These are phyloP conservation scores for Passalora sequoiae DNA, from an alignment of 2,329 filamentous ascomycete genomes.

Conservation along the genomic window DNA sequence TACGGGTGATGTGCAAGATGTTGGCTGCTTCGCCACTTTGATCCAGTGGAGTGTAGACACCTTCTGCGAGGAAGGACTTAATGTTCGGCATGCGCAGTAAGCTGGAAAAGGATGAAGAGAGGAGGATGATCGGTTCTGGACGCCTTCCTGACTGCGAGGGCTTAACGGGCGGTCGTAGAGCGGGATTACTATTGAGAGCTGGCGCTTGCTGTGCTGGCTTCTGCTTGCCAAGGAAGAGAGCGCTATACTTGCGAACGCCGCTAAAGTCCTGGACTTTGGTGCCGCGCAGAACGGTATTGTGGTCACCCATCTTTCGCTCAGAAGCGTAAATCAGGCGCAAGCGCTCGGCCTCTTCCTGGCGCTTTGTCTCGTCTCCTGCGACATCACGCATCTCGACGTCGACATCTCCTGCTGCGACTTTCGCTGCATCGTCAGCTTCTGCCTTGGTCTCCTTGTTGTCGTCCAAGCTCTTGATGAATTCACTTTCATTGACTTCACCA, in stretches of 20 bases:
- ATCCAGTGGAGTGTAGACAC: constrained; percentile 69
- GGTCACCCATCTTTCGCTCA: constrained; percentile 86
- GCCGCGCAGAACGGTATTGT: constrained; percentile 80
- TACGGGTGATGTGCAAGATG: constrained; percentile 79
- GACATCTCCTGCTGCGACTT: constrained; percentile 33
- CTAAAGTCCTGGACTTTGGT: constrained; percentile 91
- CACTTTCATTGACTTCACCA: constrained; percentile 81
- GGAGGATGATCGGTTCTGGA: constrained; percentile 83
- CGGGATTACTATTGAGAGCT: constrained; percentile 40
- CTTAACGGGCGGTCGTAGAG: constrained; percentile 32
- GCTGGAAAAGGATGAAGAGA: constrained; percentile 92
- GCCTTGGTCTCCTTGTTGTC: constrained; percentile 53
- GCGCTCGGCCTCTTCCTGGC: constrained; percentile 70
- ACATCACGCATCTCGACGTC: constrained; percentile 39
- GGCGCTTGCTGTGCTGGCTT: constrained; percentile 52
- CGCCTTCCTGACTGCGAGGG: constrained; percentile 41
- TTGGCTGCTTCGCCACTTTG: constrained; percentile 58
- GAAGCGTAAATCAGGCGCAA: constrained; percentile 84
- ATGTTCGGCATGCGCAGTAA: constrained; percentile 93
- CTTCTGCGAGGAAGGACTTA: constrained; percentile 84
- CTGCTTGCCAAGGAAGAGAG: constrained; percentile 29
- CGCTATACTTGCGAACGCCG: constrained; percentile 66
- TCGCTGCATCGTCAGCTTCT: constrained; percentile 48
- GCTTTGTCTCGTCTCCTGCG: constrained; percentile 38
- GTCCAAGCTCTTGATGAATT: constrained; percentile 82